Base-by-base conservation (phyloP, 2,329 filamentous ascomycete genomes). In the Samsoniella hepiali region DNA sequence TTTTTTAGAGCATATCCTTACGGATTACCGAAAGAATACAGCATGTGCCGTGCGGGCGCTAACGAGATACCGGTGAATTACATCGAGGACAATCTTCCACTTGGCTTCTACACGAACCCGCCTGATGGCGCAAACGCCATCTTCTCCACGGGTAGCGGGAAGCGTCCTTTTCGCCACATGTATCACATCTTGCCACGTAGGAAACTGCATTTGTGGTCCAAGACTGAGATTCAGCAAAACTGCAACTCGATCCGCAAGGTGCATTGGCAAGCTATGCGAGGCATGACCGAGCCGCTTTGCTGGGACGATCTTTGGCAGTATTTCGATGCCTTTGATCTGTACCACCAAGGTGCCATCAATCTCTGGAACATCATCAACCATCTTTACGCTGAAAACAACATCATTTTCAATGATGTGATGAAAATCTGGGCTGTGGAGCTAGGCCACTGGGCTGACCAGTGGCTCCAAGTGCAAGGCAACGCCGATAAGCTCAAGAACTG, bases 271-370 rank as follows among this genome's bases (percentile, higher is more conserved):
- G 59, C 69, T 11, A 74, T 81, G 71, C 74, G 70, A 64, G 40
- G 42, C 1, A 75, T 80, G 70, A 65, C 60, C 27, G 51, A 69
- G 27, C 74, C 72, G 2, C 17, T 69, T 34, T 71, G 62, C 65
- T 80, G 75, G 70, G 73, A 75, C 42, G 77, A 80, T 32, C 69
- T 84, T 29, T 82, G 78, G 72, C 67, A 70, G 2, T 83, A 79
- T 66, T 84, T 81, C 55, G 82, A 84, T 65, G 74, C 76, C 1
- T 64, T 70, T 10, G 82, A 84, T 57, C 71, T 84, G 34, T 84
- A 81, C 69, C 55, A 74, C 42, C 72, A 76, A 13, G 82, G 82
- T 8, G 78, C 77, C 0, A 71, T 77, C 65, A 84, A 84, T 65
- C 71, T 84, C 13, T 81, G 77, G 76, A 79, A 78, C 32, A 73